Percentiles rank a stretch among this genome's conserved stretches.
Evolutionary conservation across 1,284 basidiomycete species (phyloP).

Genomic region (Sphagnurus paluster): DNA sequence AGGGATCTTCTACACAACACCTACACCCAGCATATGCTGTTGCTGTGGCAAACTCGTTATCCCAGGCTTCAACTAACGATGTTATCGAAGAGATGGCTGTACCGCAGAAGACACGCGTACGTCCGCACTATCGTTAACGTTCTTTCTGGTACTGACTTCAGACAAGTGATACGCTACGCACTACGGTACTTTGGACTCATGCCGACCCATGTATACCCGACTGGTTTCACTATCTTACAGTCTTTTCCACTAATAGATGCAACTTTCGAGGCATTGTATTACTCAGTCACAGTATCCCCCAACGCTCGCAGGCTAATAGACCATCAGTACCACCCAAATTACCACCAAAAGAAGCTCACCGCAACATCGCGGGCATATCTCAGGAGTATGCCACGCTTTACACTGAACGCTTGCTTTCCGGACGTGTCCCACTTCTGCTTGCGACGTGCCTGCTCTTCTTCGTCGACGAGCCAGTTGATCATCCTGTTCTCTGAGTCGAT

Average conservation of each 20-base stretch:
- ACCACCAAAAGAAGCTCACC: constrained; percentile 45
- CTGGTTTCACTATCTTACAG: constrained; percentile 2
- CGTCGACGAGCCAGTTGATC: constrained; percentile 81
- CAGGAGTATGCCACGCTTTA: constrained; percentile 69
- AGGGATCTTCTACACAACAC: not conserved
- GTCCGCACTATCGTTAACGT: not conserved
- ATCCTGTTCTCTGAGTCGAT: constrained; percentile 81
- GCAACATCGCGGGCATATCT: constrained; percentile 81
- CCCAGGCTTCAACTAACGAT: constrained; percentile 1
- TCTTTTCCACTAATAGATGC: not conserved
- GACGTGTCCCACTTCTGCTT: constrained; percentile 72
- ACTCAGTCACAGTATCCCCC: constrained; percentile 64
- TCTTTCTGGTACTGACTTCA: not conserved
- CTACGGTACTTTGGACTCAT: too few relatives aligned
- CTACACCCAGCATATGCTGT: too few relatives aligned
- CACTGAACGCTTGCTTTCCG: constrained; percentile 64
- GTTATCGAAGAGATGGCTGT: constrained; percentile 21
- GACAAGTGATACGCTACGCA: too few relatives aligned
- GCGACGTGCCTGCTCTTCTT: constrained; percentile 76
- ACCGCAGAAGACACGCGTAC: constrained; percentile 4
- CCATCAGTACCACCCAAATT: constrained; percentile 1
- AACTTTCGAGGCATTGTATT: not conserved
- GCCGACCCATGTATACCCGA: not conserved
- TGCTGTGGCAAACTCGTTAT: not conserved
- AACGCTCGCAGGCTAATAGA: constrained; percentile 63